Evolutionary conservation across 2,329 filamentous ascomycete species (phyloP).

Genomic region (Pseudodiploospora longispora): DNA sequence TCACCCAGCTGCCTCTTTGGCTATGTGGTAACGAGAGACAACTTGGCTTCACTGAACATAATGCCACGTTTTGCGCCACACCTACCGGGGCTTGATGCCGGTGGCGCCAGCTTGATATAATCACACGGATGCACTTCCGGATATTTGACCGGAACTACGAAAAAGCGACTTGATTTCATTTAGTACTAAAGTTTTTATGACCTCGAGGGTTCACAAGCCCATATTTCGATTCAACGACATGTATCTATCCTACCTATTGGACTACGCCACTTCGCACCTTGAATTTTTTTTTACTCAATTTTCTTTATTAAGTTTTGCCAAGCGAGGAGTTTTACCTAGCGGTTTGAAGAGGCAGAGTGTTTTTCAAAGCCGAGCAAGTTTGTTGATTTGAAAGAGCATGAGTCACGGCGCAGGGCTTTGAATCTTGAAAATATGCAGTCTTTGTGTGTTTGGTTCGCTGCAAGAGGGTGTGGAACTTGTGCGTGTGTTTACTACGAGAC

Average conservation of each 20-base stretch:
- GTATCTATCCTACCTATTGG: conserved; percentile 6
- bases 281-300: conserved; percentile 1
- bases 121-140: no score
- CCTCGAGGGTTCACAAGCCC: neutral
- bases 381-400: conserved; percentile 4
- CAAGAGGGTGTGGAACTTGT: no score
- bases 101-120: neutral
- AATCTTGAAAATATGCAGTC: neutral
- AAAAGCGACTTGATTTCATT: neutral
- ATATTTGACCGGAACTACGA: no score
- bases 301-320: conserved; percentile 1
- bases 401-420: conserved; percentile 8
- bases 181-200: neutral
- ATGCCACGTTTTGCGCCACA: neutral
- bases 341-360: conserved; percentile 2
- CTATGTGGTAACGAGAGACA: neutral
- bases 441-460: neutral
- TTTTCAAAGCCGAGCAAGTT: conserved; percentile 6
- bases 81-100: neutral
- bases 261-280: neutral
- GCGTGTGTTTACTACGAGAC: no score
- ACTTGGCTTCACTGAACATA: conserved; percentile 2
- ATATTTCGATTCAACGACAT: conserved; percentile 7
- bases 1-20: neutral
- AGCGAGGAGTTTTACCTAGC: conserved; percentile 9